These are phyloP conservation scores for Cordyceps fumosorosea DNA, from an alignment of 2,329 filamentous ascomycete species.

Conservation along the genomic window DNA sequence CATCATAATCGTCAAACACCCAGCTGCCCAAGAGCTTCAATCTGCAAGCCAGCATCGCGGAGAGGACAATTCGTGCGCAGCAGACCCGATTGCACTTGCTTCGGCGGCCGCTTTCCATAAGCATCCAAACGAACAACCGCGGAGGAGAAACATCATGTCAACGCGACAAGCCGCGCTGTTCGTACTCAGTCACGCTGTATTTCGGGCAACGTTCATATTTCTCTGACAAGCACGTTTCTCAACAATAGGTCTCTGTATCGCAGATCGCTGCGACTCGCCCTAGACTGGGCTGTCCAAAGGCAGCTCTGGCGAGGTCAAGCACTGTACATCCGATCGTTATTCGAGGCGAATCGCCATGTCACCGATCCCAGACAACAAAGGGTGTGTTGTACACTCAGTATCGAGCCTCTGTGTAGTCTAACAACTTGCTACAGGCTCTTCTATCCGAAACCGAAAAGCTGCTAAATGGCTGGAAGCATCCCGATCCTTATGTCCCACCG, in stretches of 20 bases:
- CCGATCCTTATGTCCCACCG: constrained; percentile 83
- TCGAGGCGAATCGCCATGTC: constrained; percentile 86
- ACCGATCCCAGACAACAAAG: constrained; percentile 79
- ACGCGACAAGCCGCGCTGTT: constrained; percentile 45
- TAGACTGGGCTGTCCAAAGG: constrained; percentile 93
- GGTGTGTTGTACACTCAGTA: constrained; percentile 42
- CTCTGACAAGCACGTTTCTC: not conserved
- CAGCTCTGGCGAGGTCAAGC: constrained; percentile 94
- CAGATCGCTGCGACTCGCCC: constrained; percentile 82
- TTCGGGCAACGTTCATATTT: not conserved
- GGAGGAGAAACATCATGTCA: constrained; percentile 27
- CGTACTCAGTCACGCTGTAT: constrained; percentile 22
- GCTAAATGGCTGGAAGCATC: constrained; percentile 93
- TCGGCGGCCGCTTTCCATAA: not conserved
- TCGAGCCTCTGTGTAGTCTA: not conserved
- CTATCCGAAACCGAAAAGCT: constrained; percentile 83
- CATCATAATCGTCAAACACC: not conserved
- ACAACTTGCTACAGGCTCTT: constrained; percentile 52
- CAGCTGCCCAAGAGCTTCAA: not conserved
- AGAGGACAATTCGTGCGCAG: not conserved
- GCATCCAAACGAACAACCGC: not conserved
- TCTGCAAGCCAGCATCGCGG: not conserved
- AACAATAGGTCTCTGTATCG: constrained; percentile 70
- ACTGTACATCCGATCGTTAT: constrained; percentile 88
- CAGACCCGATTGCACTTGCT: not conserved